Conservation (phyloP, 306 rosid species). For the Castanopsis chinensis region DNA sequence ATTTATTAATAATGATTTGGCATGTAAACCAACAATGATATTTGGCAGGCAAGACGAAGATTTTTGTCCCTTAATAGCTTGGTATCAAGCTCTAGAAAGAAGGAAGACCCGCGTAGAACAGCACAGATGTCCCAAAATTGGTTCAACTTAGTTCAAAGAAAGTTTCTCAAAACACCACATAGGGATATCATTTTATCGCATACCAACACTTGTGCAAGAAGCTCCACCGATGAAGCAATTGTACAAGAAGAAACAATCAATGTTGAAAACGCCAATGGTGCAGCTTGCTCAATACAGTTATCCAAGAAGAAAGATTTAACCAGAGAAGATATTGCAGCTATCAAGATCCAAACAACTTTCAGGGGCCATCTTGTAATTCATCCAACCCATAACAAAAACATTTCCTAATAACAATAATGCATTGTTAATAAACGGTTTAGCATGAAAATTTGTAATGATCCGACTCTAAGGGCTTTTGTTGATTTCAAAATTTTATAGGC, state of each 20-base stretch:
- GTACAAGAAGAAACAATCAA: not conserved
- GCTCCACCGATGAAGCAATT: slow-evolving; percentile 21
- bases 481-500: slow-evolving; percentile 44
- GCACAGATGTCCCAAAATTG: slow-evolving; percentile 47
- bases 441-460: not conserved
- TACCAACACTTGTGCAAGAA: slow-evolving; percentile 23
- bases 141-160: slow-evolving; percentile 41
- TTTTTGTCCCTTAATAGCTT: not conserved
- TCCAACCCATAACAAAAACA: not conserved
- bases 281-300: slow-evolving; percentile 6
- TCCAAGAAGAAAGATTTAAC: not conserved
- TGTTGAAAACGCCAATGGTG: not conserved
- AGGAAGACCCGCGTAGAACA: not conserved
- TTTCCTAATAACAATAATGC: not conserved
- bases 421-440: not conserved
- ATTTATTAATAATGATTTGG: not conserved
- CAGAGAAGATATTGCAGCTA: slow-evolving; percentile 52
- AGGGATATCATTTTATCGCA: slow-evolving; percentile 35
- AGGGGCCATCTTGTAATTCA: slow-evolving; percentile 79
- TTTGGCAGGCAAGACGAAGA: not conserved
- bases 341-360: slow-evolving; percentile 75
- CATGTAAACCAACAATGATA: not conserved
- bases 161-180: slow-evolving; percentile 35
- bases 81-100: not conserved
- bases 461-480: not conserved